Evolutionary conservation across 805 yeast species (phyloP).

Genomic region (Sungouiozyma intestinalis): DNA sequence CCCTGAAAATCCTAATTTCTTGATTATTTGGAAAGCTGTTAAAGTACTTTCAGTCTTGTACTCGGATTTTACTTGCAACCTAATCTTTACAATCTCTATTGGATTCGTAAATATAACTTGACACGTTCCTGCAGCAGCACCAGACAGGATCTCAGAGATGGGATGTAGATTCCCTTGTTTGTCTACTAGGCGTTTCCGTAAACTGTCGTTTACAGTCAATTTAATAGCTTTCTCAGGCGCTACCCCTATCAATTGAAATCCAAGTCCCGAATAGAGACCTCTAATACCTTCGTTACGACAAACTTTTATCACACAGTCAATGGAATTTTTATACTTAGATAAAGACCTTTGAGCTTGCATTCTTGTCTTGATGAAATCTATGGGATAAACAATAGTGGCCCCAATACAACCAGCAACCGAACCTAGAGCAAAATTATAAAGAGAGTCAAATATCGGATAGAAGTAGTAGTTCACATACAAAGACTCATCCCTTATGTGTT

Average conservation of each 20-base stretch:
- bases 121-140: constrained; percentile 92
- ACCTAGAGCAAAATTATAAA: constrained; percentile 80
- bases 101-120: constrained; percentile 96
- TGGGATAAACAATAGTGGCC: constrained; percentile 96
- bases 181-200: constrained; percentile 62
- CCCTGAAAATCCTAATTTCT: constrained; percentile 72
- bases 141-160: constrained; percentile 70
- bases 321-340: constrained; percentile 62
- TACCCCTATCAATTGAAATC: constrained; percentile 91
- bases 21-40: constrained; percentile 51
- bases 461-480: constrained; percentile 31
- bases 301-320: constrained; percentile 79
- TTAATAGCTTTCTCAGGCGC: constrained; percentile 98
- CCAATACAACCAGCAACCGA: constrained; percentile 97
- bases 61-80: constrained; percentile 90
- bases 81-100: constrained; percentile 86
- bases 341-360: constrained; percentile 89
- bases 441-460: constrained; percentile 69
- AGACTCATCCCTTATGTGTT: constrained; percentile 19
- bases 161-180: constrained; percentile 37
- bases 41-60: constrained; percentile 30
- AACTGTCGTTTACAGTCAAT: constrained; percentile 83
- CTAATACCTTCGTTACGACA: constrained; percentile 63
- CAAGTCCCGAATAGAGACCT: constrained; percentile 86
- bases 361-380: constrained; percentile 90